Evolutionary conservation across 2,329 filamentous ascomycete species (phyloP), one percentile per base, ranked within the genome.

Genomic region (Talaromyces sp.): DNA sequence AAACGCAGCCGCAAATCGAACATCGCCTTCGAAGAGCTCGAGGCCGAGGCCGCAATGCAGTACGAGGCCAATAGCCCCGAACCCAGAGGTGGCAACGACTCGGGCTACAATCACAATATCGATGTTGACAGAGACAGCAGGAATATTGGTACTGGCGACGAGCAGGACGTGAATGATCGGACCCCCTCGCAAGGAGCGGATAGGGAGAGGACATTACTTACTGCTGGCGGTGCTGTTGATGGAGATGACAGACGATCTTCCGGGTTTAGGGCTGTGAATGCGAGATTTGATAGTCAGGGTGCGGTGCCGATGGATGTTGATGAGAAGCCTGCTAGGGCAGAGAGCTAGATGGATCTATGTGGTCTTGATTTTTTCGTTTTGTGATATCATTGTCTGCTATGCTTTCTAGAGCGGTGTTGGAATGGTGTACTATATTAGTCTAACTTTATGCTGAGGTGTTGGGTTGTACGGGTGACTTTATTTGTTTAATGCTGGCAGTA

Each of bases 1-100:
- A 81, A 81, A 67, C 76, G 77, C 66, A 78, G 74, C 54, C 76
- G 77, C 52, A 79, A 78, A 67, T 74, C 76, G 13, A 78, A 78
- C 43, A 65, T 73, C 37, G 54, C 60, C 31, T 65, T 69, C 8
- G 65, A 71, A 9, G 66, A 69, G 6, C 70, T 69, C 6, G 72
- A 70, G 14, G 64, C 64, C 22, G 64, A 65, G 16, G 59, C 59
- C 14, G 64, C 64, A 24, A 59, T 62, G 59, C 64, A 65, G 37
- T 62, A 62, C 41, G 64, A 62, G 47, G 64, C 59, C 1, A 52
- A 24, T 14, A 65, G 64, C n/a, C 64, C 64, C 1, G 59, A 65
- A 45, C 60, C 56, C 11, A 24, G 22, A 6, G 31, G 39, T n/a
- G 31, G 48, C 33, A n/a, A 50, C 27, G 39, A 61, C n/a, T 50